These are phyloP conservation scores for Penicillium sp. DNA, from an alignment of 2,329 filamentous ascomycete genomes.

Conservation along the genomic window DNA sequence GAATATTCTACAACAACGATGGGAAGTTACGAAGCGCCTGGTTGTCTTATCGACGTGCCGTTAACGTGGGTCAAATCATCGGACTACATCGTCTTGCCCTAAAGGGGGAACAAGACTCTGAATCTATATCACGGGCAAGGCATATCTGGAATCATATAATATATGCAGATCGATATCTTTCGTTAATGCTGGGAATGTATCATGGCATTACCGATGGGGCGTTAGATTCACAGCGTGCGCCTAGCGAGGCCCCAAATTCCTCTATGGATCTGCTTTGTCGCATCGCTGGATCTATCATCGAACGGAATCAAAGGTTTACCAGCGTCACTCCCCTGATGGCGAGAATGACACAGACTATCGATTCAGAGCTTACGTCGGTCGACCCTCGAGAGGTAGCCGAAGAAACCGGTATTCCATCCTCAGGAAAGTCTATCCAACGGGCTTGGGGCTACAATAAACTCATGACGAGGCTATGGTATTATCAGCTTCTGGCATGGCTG, in stretches of 20 bases:
- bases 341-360: slow-evolving; percentile 20
- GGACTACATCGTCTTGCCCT: slow-evolving; percentile 17
- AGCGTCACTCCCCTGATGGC: slow-evolving; percentile 17
- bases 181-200: slow-evolving; percentile 20
- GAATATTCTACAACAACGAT: slow-evolving; percentile 17
- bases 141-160: slow-evolving; percentile 18
- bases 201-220: slow-evolving; percentile 18
- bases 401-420: background rate
- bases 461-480: slow-evolving; percentile 12
- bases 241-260: background rate
- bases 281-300: slow-evolving; percentile 23
- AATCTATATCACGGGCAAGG: slow-evolving; percentile 6
- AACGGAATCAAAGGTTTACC: slow-evolving; percentile 23
- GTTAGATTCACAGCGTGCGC: slow-evolving; percentile 4
- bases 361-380: slow-evolving; percentile 11
- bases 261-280: slow-evolving; percentile 15
- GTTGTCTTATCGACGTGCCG: slow-evolving; percentile 20
- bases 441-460: slow-evolving; percentile 4
- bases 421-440: slow-evolving; percentile 15
- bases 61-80: slow-evolving; percentile 17
- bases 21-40: slow-evolving; percentile 23
- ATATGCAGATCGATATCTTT: slow-evolving; percentile 15
- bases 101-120: background rate
- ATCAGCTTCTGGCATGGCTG: slow-evolving; percentile 20
- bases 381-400: too few relatives aligned